These are phyloP conservation scores for Paramecium sonneborni DNA, from an alignment of 73 alveolate genomes.

Conservation along the genomic window DNA sequence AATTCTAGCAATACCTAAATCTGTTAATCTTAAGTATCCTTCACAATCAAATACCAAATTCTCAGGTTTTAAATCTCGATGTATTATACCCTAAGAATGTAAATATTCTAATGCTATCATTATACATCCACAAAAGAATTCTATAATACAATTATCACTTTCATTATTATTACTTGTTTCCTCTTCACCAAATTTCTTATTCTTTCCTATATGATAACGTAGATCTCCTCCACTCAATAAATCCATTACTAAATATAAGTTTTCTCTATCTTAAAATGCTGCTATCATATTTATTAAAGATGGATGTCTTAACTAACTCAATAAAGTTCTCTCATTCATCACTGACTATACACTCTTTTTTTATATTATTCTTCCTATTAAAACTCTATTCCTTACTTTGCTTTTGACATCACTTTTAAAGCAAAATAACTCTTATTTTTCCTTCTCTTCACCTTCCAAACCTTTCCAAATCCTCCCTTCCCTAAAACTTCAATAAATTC, in stretches of 20 bases:
- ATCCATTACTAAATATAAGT: constrained; percentile 90
- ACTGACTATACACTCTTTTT: background rate
- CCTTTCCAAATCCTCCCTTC: constrained; percentile 61
- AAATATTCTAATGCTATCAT: constrained; percentile 90
- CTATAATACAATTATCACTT: constrained; percentile 45
- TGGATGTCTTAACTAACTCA: background rate
- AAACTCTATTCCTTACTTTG: background rate
- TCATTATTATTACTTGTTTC: constrained; percentile 67
- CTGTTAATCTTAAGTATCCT: constrained; percentile 93
- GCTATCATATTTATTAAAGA: constrained; percentile 79
- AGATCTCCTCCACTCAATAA: constrained; percentile 96
- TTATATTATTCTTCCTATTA: background rate
- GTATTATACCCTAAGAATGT: constrained; percentile 88
- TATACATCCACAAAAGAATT: constrained; percentile 89
- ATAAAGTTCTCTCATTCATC: constrained; percentile 37
- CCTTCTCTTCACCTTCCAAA: constrained; percentile 82
- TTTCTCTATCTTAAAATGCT: constrained; percentile 95
- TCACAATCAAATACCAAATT: constrained; percentile 88
- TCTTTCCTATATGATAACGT: constrained; percentile 86
- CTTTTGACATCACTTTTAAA: constrained; percentile 81
- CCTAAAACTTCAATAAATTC: constrained; percentile 56
- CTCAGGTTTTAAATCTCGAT: constrained; percentile 97
- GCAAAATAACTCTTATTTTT: constrained; percentile 73
- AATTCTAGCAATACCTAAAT: constrained; percentile 90
- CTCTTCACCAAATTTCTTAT: constrained; percentile 87